Evolutionary conservation across 2,329 filamentous ascomycete species (phyloP), one percentile per base, ranked within the genome.

Genomic region (Oidium heveae): DNA sequence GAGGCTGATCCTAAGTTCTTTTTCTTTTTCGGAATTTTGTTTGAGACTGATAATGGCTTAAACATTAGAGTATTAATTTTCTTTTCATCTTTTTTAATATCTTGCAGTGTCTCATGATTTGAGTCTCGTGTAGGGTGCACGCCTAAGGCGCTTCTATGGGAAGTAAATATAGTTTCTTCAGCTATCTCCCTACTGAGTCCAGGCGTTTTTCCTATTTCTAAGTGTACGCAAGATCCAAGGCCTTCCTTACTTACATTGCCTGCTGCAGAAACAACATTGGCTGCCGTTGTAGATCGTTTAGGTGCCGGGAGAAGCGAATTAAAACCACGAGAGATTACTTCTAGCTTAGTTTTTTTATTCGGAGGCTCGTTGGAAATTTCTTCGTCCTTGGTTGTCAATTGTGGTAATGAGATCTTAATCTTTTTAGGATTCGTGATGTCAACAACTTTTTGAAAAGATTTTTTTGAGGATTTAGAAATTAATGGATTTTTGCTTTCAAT

Each of bases 281-380:
- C 65, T 53, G 68, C 73, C 65, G 59, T 58, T 28, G 57, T 61
- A 47, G 69, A 61, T 56, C 73, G 71, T 64, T 94, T 96, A 4
- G 89, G 88, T 28, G 88, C 74, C 2, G 89, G 89, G 20, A 96
- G 73, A 60, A 94, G 79, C 1, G 86, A 80, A 65, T 89, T 91
- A 70, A 95, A 91, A 53, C 83, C 75, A 62, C 94, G 88, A 4
- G 75, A 74, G 32, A 80, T 78, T 3, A 74, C 59, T 22, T 72
- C 74, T 1, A 76, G 76, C 52, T 79, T 79, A 18, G 76, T 73
- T 57, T 82, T 80, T 65, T 94, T 94, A 0, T 81, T 72, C 0
- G 84, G 82, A 0, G 81, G 81, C 24, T 71, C 72, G 28, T 74
- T 71, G 0, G 80, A 80, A 28, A 71, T 72, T 28, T 74, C 71